Conservation (phyloP, 495 filamentous ascomycete genomes). For the Penicillium cinerascens region DNA sequence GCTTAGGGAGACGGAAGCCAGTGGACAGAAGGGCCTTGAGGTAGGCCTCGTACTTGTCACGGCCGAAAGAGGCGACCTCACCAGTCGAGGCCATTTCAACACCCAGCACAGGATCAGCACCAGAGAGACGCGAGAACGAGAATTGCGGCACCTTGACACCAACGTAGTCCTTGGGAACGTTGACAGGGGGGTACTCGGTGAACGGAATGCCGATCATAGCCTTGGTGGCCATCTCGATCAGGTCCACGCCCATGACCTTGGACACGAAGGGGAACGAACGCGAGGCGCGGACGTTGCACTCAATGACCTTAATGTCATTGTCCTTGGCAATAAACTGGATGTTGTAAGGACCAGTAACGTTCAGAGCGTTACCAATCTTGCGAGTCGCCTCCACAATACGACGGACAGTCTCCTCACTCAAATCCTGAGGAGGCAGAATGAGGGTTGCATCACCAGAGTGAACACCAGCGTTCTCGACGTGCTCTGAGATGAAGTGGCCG, state of each 20-base stretch:
- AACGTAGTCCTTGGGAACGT: slow-evolving; percentile 76
- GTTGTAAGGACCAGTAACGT: slow-evolving; percentile 96
- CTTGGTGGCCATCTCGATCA: slow-evolving; percentile 98
- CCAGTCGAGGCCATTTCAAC: slow-evolving; percentile 99
- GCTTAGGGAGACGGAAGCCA: slow-evolving; percentile 93
- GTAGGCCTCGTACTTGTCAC: slow-evolving; percentile 95
- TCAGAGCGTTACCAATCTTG: slow-evolving; percentile 92
- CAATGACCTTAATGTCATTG: slow-evolving; percentile 97
- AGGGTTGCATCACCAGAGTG: slow-evolving; percentile 97
- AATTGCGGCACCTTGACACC: slow-evolving; percentile 99
- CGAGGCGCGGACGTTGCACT: slow-evolving; percentile 96
- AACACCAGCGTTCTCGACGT: slow-evolving; percentile 95
- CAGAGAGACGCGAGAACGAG: slow-evolving; percentile 94
- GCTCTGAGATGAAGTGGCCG: slow-evolving; percentile 92
- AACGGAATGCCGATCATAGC: slow-evolving; percentile 88
- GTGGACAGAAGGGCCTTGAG: slow-evolving; percentile 93
- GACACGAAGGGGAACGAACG: slow-evolving; percentile 97
- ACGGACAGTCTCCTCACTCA: slow-evolving; percentile 81
- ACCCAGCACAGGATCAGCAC: slow-evolving; percentile 92
- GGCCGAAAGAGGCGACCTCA: slow-evolving; percentile 94
- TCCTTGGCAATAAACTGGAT: slow-evolving; percentile 99
- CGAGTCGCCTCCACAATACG: slow-evolving; percentile 92
- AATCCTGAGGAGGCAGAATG: slow-evolving; percentile 93
- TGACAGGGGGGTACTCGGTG: slow-evolving; percentile 71
- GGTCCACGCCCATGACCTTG: slow-evolving; percentile 96